phyloP scores from a whole-genome alignment of 352 stramenopile genomes.

The Globisporangium lucens region DNA sequence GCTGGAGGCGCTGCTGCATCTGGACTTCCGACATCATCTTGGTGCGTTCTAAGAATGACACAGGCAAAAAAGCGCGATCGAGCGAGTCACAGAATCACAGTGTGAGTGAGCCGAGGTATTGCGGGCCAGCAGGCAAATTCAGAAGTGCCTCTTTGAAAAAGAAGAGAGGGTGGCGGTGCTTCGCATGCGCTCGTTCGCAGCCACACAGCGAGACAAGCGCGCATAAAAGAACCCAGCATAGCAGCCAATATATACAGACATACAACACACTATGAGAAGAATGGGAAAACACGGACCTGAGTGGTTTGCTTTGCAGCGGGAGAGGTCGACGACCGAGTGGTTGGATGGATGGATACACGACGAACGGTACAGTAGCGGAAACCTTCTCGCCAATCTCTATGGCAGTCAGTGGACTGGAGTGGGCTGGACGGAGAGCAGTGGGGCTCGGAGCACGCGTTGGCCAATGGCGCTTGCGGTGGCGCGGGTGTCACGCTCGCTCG shows the following conservation, averaged over 20 bases:
- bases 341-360: neutral
- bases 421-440: neutral
- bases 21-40: constrained; percentile 54
- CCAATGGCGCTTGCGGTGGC: neutral
- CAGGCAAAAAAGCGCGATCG: neutral
- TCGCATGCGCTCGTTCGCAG: neutral
- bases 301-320: neutral
- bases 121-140: neutral
- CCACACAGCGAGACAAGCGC: neutral
- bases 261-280: neutral
- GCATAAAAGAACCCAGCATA: constrained; percentile 1
- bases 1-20: constrained; percentile 63
- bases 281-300: neutral
- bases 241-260: neutral
- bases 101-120: neutral
- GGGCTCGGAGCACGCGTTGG: neutral
- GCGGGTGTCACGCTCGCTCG: neutral
- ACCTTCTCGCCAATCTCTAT: neutral
- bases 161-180: neutral
- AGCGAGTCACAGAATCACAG: neutral
- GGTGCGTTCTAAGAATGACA: neutral
- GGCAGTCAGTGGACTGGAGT: neutral
- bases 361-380: neutral
- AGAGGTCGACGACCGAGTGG: neutral
- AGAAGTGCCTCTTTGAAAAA: constrained; percentile 1